Percentiles rank a stretch among this genome's conserved stretches.
Conservation (phyloP, 108 stramenopile species). For the Cyclotella sp. region DNA sequence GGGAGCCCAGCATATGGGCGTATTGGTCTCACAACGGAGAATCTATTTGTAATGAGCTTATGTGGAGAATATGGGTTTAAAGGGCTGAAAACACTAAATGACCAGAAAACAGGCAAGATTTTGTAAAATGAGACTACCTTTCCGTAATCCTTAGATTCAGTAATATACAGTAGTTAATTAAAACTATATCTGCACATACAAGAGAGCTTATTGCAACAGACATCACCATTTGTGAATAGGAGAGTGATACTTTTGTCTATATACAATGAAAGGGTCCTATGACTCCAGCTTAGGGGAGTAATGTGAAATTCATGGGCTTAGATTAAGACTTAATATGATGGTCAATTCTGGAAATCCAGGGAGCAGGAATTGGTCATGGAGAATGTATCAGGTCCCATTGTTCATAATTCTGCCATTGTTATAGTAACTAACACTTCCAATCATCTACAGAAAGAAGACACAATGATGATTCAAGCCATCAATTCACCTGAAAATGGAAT, state of each 20-base stretch:
- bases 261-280: conserved; percentile 63
- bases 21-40: too few relatives aligned
- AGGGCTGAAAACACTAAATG: too few relatives aligned
- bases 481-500: conserved; percentile 11
- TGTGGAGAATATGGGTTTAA: too few relatives aligned
- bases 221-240: conserved; percentile 7
- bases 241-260: conserved; percentile 60
- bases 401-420: conserved; percentile 60
- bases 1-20: too few relatives aligned
- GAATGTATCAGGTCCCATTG: conserved; percentile 18
- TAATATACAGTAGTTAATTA: too few relatives aligned
- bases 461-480: not conserved
- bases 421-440: conserved; percentile 30
- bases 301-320: conserved; percentile 58
- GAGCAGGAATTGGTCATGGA: conserved; percentile 55
- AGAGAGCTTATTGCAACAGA: conserved; percentile 61
- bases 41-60: too few relatives aligned
- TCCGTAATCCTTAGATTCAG: too few relatives aligned
- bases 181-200: conserved; percentile 71
- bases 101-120: too few relatives aligned
- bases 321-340: conserved; percentile 19
- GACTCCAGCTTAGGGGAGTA: conserved; percentile 64
- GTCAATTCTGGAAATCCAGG: conserved; percentile 48
- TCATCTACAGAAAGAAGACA: not conserved
- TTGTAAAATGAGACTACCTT: too few relatives aligned